These are phyloP conservation scores for Heterobasidion annosum DNA, from an alignment of 1,284 basidiomycete species.

Conservation along the genomic window DNA sequence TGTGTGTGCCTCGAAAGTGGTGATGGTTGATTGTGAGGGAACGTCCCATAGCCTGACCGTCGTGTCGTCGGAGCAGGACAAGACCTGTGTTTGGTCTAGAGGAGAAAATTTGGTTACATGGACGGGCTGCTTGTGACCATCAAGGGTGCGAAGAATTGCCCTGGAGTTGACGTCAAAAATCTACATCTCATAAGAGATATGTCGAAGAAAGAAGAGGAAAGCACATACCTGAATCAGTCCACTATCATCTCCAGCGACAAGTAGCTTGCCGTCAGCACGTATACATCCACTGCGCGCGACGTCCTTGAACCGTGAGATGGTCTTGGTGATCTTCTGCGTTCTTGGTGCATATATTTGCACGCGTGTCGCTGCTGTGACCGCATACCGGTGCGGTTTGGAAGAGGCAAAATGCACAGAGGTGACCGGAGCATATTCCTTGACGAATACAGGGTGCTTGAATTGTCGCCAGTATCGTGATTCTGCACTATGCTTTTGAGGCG, in stretches of 20 bases:
- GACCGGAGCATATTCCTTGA: conserved; percentile 93
- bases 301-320: conserved; percentile 95
- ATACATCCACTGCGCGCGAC: conserved; percentile 86
- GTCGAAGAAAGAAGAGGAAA: background rate
- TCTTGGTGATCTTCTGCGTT: conserved; percentile 93
- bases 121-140: conserved; percentile 91
- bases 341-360: conserved; percentile 95
- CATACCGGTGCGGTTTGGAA: conserved; percentile 84
- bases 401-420: conserved; percentile 88
- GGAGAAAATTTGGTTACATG: conserved; percentile 92
- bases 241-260: conserved; percentile 92
- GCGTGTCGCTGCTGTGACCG: conserved; percentile 89
- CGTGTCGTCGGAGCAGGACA: conserved; percentile 95
- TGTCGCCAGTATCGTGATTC: conserved; percentile 78
- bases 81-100: conserved; percentile 71
- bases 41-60: conserved; percentile 95
- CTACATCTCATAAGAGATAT: conserved; percentile 26
- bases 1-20: conserved; percentile 78
- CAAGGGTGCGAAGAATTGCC: conserved; percentile 88
- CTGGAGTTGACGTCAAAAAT: conserved; percentile 94
- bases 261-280: conserved; percentile 87
- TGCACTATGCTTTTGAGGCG: conserved; percentile 49
- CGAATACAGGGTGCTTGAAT: conserved; percentile 80
- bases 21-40: conserved; percentile 76
- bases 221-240: conserved; percentile 77